Percentiles rank a stretch among this genome's conserved stretches.
Evolutionary conservation across 75 land plant species (phyloP).

Genomic region (Cunninghamia lanceolata): DNA sequence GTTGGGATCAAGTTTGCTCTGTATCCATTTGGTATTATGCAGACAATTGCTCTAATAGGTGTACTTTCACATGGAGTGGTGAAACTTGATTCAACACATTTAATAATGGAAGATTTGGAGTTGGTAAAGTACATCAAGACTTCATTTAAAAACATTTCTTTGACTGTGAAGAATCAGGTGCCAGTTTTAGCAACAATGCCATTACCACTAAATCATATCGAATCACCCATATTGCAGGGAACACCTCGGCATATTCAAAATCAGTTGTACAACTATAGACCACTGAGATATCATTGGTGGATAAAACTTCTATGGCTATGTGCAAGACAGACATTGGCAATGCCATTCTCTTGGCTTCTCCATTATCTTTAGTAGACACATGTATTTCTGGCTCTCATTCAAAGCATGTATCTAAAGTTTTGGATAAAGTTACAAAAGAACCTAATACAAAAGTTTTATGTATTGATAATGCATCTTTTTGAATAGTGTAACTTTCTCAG

Average conservation of each 20-base stretch:
- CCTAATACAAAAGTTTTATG: not conserved
- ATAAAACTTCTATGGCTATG: not conserved
- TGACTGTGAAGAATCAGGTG: not conserved
- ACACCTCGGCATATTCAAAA: not conserved
- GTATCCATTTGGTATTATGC: too few species aligned
- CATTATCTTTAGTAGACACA: not conserved
- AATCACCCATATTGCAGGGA: not conserved
- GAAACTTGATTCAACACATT: too few species aligned
- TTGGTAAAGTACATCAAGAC: constrained; percentile 21
- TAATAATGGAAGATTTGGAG: too few species aligned
- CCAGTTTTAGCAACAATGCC: not conserved
- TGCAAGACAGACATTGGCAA: not conserved
- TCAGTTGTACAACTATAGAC: not conserved
- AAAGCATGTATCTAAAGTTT: not conserved
- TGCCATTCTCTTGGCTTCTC: not conserved
- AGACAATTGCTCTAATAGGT: constrained; percentile 20
- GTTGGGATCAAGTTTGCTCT: too few species aligned
- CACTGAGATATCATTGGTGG: not conserved
- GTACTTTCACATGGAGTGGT: too few species aligned
- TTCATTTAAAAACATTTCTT: constrained; percentile 6
- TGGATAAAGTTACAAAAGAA: not conserved
- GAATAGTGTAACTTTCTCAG: too few species aligned
- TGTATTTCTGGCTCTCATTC: not conserved
- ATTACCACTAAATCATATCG: not conserved
- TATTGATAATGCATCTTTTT: not conserved